Evolutionary conservation across 306 rosid species (phyloP), one percentile per base, ranked within the genome.

Genomic region (Sphenostylis stenocarpa): DNA sequence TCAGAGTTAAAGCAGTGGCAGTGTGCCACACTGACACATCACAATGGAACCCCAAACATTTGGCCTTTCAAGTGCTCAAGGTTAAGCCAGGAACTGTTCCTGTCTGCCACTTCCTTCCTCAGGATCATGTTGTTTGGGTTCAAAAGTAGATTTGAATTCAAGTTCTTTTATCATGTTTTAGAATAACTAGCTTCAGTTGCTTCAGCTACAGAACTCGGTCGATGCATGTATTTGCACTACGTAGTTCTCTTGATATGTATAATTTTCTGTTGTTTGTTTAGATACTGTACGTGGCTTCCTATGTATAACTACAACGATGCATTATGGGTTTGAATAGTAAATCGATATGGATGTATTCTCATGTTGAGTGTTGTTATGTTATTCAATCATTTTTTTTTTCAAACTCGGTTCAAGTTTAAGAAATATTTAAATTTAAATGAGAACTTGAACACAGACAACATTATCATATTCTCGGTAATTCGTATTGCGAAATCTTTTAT

Each of bases 51-150:
- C 96, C 97, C 0, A 88, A 87, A 41, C 98, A 94, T 57, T 61
- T 94, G 85, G 98, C 97, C 3, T 94, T 91, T 75, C 87, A 85
- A 70, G 89, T 88, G 2, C 92, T 94, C 15, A 91, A 91, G 31
- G 90, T 94, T 36, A 85, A 85, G 84, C 98, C 96, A 0, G 98
- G 97, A 48, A 88, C 87, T 0, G 86, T 88, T 63, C 91, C 98
- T 0, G 82, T 94, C 4, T 91, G 98, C 83, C 98, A 94, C 73
- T 94, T 91, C 81, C 94, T 94, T 60, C 98, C 98, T 0, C 77
- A 85, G 83, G 97, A 91, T 77, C 97, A 94, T 15, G 66, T 91
- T 48, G 93, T 94, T 7, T 94, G 97, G 98, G 85, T 88, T 66
- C 74, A 86, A 7, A 80, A 84, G 63, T 74, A 77, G 82, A 80